A percentile compares a stretch with the other conserved stretches of the same genome.
phyloP scores from a whole-genome alignment of 2,329 filamentous ascomycete genomes.

The Cordyceps cicadae region DNA sequence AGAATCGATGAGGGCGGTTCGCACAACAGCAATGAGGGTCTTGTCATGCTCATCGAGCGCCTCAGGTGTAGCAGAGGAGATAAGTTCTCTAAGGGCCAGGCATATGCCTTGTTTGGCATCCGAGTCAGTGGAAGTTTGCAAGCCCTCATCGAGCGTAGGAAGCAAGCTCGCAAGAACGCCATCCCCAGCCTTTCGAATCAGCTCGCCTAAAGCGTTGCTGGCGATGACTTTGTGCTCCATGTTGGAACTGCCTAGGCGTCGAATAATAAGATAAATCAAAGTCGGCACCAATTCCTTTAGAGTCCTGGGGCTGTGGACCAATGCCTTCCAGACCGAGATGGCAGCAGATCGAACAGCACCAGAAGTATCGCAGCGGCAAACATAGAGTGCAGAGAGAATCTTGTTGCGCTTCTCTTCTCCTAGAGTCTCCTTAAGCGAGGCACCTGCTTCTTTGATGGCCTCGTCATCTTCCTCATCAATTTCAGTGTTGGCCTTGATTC shows the following conservation, averaged over 20 bases:
- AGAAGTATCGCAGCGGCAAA: slow-evolving; percentile 95
- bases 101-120: slow-evolving; percentile 97
- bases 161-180: slow-evolving; percentile 80
- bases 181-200: slow-evolving; percentile 95
- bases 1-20: slow-evolving; percentile 82
- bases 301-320: slow-evolving; percentile 84
- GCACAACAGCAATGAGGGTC: slow-evolving; percentile 87
- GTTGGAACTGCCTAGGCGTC: slow-evolving; percentile 86
- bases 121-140: slow-evolving; percentile 79
- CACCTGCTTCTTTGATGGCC: slow-evolving; percentile 72
- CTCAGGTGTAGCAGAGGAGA: slow-evolving; percentile 79
- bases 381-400: slow-evolving; percentile 92
- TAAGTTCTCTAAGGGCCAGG: slow-evolving; percentile 88
- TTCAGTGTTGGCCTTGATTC: slow-evolving; percentile 73
- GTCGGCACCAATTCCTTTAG: slow-evolving; percentile 94
- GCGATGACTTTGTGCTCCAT: slow-evolving; percentile 99
- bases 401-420: slow-evolving; percentile 96
- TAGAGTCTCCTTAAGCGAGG: slow-evolving; percentile 87
- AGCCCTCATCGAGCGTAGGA: slow-evolving; percentile 84
- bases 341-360: slow-evolving; percentile 83
- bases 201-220: slow-evolving; percentile 89
- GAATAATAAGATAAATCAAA: slow-evolving; percentile 88
- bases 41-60: slow-evolving; percentile 91
- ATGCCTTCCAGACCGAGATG: slow-evolving; percentile 90
- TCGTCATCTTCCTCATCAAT: slow-evolving; percentile 72